These are phyloP conservation scores for Cardamine resedifolia DNA, from an alignment of 345 rosid species.

Conservation along the genomic window DNA sequence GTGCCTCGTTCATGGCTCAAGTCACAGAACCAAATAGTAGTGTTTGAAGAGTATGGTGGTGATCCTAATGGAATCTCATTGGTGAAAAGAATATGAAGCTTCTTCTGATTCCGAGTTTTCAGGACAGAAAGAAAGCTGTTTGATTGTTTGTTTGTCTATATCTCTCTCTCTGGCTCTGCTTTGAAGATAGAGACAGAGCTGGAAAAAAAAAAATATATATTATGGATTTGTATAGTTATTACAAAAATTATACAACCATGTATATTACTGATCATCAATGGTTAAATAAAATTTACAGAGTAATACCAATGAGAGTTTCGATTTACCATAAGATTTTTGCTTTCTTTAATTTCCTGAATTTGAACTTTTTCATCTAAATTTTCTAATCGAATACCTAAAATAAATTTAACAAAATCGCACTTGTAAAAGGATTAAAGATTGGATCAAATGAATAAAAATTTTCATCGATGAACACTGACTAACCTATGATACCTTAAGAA, in stretches of 20 bases:
- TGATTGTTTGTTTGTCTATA: not conserved
- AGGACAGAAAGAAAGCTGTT: slow-evolving; percentile 21
- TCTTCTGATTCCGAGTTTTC: slow-evolving; percentile 28
- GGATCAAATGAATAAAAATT: not conserved
- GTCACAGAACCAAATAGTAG: slow-evolving; percentile 65
- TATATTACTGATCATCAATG: not conserved
- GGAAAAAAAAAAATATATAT: not conserved
- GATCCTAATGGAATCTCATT: slow-evolving; percentile 70
- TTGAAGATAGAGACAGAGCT: slow-evolving; percentile 33
- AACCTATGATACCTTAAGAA: not conserved
- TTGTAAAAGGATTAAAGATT: not conserved
- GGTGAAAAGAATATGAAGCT: slow-evolving; percentile 53
- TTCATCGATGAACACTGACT: not conserved
- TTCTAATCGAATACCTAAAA: not conserved
- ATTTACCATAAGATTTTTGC: not conserved
- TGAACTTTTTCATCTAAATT: not conserved
- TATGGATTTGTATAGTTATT: slow-evolving; percentile 23
- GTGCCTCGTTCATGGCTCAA: slow-evolving; percentile 85
- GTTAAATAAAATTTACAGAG: slow-evolving; percentile 9
- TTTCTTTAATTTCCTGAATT: not conserved
- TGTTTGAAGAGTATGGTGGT: slow-evolving; percentile 92
- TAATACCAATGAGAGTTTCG: not conserved
- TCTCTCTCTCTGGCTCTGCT: slow-evolving; percentile 22
- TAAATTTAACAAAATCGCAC: not conserved
- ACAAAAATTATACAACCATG: slow-evolving; percentile 20